Percentiles rank a stretch among this genome's conserved stretches.
Conservation (phyloP, 1,284 basidiomycete species). For the Schizopora paradoxa region DNA sequence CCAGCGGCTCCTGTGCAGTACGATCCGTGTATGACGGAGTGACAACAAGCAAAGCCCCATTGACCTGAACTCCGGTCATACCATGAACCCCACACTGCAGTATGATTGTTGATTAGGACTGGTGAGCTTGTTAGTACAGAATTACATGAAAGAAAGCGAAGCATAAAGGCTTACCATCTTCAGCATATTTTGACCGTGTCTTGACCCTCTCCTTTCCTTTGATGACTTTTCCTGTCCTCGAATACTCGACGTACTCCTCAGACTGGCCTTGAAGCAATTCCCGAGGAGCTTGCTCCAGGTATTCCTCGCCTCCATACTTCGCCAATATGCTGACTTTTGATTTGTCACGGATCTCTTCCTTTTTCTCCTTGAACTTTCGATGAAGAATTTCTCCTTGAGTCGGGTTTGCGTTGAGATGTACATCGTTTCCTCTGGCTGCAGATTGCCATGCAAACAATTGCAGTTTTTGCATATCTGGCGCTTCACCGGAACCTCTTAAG, state of each 20-base stretch:
- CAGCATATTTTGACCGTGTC: conserved; percentile 86
- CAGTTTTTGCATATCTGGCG: conserved; percentile 84
- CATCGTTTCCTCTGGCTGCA: conserved; percentile 86
- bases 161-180: conserved; percentile 67
- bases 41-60: conserved; percentile 97
- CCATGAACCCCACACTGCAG: conserved; percentile 94
- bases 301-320: conserved; percentile 93
- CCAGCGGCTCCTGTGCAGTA: conserved; percentile 93
- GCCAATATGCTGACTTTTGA: conserved; percentile 83
- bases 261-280: conserved; percentile 93
- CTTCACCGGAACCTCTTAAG: conserved; percentile 83
- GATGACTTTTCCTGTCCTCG: conserved; percentile 83
- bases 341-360: conserved; percentile 84
- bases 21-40: conserved; percentile 79
- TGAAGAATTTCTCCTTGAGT: conserved; percentile 93
- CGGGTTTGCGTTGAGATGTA: conserved; percentile 94
- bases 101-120: conserved; percentile 95
- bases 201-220: conserved; percentile 89
- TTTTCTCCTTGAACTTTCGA: conserved; percentile 87
- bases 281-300: conserved; percentile 81
- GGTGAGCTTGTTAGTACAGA: conserved; percentile 6
- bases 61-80: conserved; percentile 65
- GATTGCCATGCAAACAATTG: conserved; percentile 99
- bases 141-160: conserved; percentile 5
- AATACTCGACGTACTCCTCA: conserved; percentile 98